Evolutionary conservation across 352 stramenopile species (phyloP).

Genomic region (Phytophthora pseudosyringae): DNA sequence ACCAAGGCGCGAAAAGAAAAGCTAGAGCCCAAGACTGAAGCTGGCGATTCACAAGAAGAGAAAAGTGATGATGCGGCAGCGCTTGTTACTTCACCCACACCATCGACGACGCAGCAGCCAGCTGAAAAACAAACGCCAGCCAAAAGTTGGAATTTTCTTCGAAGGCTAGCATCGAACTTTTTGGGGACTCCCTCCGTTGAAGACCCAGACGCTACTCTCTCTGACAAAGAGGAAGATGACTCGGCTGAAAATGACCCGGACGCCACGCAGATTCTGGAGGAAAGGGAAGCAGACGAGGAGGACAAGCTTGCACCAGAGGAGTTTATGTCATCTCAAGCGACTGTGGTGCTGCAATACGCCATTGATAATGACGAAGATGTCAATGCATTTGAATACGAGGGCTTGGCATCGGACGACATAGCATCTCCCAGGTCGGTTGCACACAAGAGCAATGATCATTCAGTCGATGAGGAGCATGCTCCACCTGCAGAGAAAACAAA

Average conservation of each 20-base stretch:
- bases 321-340: constrained; percentile 37
- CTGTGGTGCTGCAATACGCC: constrained; percentile 31
- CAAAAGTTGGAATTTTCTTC: constrained; percentile 14
- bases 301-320: constrained; percentile 21
- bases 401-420: constrained; percentile 20
- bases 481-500: constrained; percentile 1
- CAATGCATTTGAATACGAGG: constrained; percentile 46
- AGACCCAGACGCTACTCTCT: not conserved
- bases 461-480: not conserved
- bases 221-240: constrained; percentile 11
- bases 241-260: constrained; percentile 13
- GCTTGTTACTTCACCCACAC: not conserved
- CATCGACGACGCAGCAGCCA: constrained; percentile 1
- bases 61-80: not conserved
- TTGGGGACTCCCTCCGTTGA: constrained; percentile 7
- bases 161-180: constrained; percentile 14
- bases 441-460: not conserved
- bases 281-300: constrained; percentile 17
- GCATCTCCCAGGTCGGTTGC: constrained; percentile 9
- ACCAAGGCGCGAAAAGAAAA: constrained; percentile 1
- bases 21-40: constrained; percentile 7
- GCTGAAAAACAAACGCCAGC: constrained; percentile 14
- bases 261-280: constrained; percentile 18
- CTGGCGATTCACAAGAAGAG: not conserved
- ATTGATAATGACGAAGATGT: constrained; percentile 35